Percentiles rank a stretch among this genome's conserved stretches.
phyloP scores from a whole-genome alignment of 371 early-diverging fungal genomes.

The Mortierella sp. region DNA sequence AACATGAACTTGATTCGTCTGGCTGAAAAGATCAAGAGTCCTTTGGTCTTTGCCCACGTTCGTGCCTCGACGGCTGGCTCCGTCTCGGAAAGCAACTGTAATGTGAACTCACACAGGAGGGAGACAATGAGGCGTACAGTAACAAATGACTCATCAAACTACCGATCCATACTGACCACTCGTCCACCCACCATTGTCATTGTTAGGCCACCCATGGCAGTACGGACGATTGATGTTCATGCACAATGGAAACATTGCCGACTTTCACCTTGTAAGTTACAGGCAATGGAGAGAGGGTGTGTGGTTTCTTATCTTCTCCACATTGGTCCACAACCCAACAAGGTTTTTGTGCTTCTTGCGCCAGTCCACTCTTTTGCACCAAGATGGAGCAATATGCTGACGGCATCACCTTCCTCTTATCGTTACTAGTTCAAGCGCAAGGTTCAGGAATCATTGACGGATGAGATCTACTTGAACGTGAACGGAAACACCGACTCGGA shows the following conservation, averaged over 20 bases:
- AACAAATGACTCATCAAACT: too few species aligned
- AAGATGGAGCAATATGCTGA: too few species aligned
- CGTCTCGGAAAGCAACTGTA: slow-evolving; percentile 86
- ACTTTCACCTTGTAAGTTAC: slow-evolving; percentile 74
- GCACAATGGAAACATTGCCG: slow-evolving; percentile 87
- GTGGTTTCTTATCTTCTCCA: too few species aligned
- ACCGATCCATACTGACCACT: too few species aligned
- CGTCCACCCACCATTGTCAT: slow-evolving; percentile 46
- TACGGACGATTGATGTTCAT: slow-evolving; percentile 87
- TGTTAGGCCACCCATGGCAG: slow-evolving; percentile 75
- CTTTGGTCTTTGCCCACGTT: slow-evolving; percentile 87
- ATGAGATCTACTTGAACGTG: slow-evolving; percentile 78
- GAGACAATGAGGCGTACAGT: too few species aligned
- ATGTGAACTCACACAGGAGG: too few species aligned
- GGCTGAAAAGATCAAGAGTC: slow-evolving; percentile 83
- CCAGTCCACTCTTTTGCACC: too few species aligned
- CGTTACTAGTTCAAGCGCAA: slow-evolving; percentile 73
- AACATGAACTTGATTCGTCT: slow-evolving; percentile 82
- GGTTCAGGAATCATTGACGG: slow-evolving; percentile 71
- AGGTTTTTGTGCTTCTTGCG: too few species aligned
- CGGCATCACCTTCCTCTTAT: too few species aligned
- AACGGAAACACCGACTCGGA: slow-evolving; percentile 91
- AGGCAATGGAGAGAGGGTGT: too few species aligned
- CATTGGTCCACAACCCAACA: too few species aligned
- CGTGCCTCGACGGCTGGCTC: slow-evolving; percentile 84